Base-by-base conservation (phyloP, 176 grass and related monocot genomes). In the Aegilops umbellulata region DNA sequence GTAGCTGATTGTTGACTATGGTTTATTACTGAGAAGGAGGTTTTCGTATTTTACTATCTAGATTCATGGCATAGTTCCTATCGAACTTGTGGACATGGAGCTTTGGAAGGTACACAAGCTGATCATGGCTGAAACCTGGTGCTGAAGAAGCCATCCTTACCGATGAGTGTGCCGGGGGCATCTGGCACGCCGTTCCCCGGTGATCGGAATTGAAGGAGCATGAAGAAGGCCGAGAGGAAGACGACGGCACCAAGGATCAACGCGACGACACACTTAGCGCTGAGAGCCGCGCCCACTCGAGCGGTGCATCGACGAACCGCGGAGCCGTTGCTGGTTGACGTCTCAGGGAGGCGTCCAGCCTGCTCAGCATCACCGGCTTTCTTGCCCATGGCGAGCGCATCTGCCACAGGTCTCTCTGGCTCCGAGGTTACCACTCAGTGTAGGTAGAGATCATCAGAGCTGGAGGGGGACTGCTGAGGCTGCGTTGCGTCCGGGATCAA, bases 371-470 rank as follows among this genome's bases (percentile, higher is more conserved):
- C 68, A 62, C 87, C 24, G 19, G 68, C 75, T 80, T 89, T 30
- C 83, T 92, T 92, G 60, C 90, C 90, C 90, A 89, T 92, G 74
- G 65, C 34, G 68, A 86, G 67, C 75, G 73, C 90, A 89, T 92
- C 87, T 89, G 87, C 23, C 51, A 74, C 44, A 19, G 26, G n/a
- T 31, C 58, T 63, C 77, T 39, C 36, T 20, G 42, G 27, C 77
- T 25, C n/a, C 4, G 72, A 41, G 39, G 36, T 14, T 84, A 38
- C 49, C 60, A 29, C 23, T 31, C 29, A 14, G 77, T 60, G 77
- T 10, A 35, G 51, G 39, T 67, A 23, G 34, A 27, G 51, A 31
- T 19, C 29, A 69, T 77, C 38, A 7, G 3, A 6, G 0, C 79
- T 13, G 80, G 26, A 22, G 81, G 29, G 20, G 65, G 51, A 20